Conservation (phyloP, 2,329 filamentous ascomycete genomes). For the Geoglossum cookeanum region DNA sequence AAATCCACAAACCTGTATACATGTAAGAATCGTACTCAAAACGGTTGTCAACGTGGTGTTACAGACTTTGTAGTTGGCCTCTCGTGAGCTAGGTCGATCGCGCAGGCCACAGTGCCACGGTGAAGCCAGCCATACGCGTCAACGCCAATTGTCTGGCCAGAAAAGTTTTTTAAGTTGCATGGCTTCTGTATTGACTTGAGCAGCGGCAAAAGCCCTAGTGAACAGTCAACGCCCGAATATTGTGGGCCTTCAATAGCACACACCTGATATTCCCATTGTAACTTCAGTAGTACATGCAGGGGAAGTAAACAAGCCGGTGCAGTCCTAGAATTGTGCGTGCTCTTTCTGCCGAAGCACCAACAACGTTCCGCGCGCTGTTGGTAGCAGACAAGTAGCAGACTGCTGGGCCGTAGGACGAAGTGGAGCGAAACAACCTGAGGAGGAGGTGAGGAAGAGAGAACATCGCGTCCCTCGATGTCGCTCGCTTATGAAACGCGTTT, state of each 20-base stretch:
- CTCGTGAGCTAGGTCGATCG: slow-evolving; percentile 72
- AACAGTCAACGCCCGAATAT: slow-evolving; percentile 11
- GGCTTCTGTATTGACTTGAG: slow-evolving; percentile 93
- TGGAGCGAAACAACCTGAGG: too few species aligned
- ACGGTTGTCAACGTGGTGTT: slow-evolving; percentile 5
- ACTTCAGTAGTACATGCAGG: not conserved
- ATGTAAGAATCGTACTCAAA: slow-evolving; percentile 10
- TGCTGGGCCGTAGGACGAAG: not conserved
- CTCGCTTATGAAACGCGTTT: not conserved
- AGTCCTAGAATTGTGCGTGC: not conserved
- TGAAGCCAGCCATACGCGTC: slow-evolving; percentile 98
- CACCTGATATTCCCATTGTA: slow-evolving; percentile 21
- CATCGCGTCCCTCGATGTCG: not conserved
- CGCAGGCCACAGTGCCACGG: slow-evolving; percentile 75
- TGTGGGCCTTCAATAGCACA: slow-evolving; percentile 2
- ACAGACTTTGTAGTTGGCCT: slow-evolving; percentile 73
- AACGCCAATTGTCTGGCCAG: slow-evolving; percentile 76
- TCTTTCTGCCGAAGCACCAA: not conserved
- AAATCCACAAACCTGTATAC: slow-evolving; percentile 63
- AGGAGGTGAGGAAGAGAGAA: not conserved
- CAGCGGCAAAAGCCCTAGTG: slow-evolving; percentile 61
- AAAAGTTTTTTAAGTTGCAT: slow-evolving; percentile 68
- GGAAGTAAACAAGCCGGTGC: not conserved
- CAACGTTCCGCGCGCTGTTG: not conserved
- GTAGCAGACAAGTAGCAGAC: not conserved